Conservation (phyloP, 495 filamentous ascomycete genomes). For the Aspergillus biplanus region DNA sequence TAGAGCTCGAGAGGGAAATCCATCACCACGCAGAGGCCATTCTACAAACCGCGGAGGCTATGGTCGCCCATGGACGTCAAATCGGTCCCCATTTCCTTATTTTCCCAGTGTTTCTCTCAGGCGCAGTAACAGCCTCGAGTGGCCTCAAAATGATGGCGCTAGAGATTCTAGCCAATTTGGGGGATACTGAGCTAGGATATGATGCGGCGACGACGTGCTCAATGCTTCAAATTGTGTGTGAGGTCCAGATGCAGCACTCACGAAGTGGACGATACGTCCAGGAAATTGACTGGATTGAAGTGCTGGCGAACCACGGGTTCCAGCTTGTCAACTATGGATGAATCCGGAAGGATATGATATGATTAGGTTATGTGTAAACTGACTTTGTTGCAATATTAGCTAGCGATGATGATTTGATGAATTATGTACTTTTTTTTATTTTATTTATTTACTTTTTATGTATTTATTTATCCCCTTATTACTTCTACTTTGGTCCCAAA, state of each 20-base stretch:
- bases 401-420: slow-evolving; percentile 12
- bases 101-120: slow-evolving; percentile 62
- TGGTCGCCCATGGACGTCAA: slow-evolving; percentile 31
- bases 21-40: slow-evolving; percentile 48
- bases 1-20: slow-evolving; percentile 42
- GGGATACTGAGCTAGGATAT: slow-evolving; percentile 54
- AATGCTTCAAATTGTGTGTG: slow-evolving; percentile 54
- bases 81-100: slow-evolving; percentile 51
- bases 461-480: not conserved
- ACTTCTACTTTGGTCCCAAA: not conserved
- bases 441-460: slow-evolving; percentile 6
- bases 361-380: slow-evolving; percentile 8
- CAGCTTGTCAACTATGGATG: slow-evolving; percentile 51
- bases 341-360: slow-evolving; percentile 13
- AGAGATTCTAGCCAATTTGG: slow-evolving; percentile 52
- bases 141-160: slow-evolving; percentile 54
- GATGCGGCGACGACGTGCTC: slow-evolving; percentile 50
- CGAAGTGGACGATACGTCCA: slow-evolving; percentile 40
- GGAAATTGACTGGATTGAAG: slow-evolving; percentile 51
- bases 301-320: slow-evolving; percentile 45
- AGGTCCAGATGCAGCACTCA: slow-evolving; percentile 46
- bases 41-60: slow-evolving; percentile 43
- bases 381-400: slow-evolving; percentile 11
- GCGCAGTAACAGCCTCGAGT: slow-evolving; percentile 44
- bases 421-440: not conserved